Percentiles rank a stretch among this genome's conserved stretches.
Evolutionary conservation across 192 early-diverging fungal species (phyloP).

Genomic region (Funneliformis geosporum): DNA sequence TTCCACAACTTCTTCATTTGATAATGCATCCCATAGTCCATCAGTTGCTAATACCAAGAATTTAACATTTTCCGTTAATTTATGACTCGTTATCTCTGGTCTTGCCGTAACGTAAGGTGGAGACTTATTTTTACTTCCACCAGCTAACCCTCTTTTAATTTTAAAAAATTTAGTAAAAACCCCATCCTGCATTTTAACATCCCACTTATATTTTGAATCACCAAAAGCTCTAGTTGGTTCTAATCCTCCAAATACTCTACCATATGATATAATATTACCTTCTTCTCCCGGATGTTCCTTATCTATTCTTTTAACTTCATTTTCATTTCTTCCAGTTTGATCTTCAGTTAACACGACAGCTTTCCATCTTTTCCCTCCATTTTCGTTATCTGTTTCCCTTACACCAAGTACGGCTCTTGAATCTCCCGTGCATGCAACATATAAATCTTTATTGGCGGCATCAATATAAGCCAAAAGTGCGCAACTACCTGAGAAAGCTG

Average conservation of each 20-base stretch:
- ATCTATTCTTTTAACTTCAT: constrained; percentile 55
- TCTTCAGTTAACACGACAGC: constrained; percentile 62
- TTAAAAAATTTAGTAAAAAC: constrained; percentile 52
- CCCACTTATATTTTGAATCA: constrained; percentile 69
- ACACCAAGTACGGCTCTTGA: constrained; percentile 53
- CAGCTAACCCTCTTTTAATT: constrained; percentile 49
- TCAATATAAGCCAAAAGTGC: constrained; percentile 58
- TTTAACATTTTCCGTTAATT: constrained; percentile 59
- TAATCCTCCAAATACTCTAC: constrained; percentile 65
- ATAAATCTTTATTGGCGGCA: constrained; percentile 45
- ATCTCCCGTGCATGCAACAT: constrained; percentile 57
- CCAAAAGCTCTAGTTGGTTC: constrained; percentile 66
- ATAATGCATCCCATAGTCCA: constrained; percentile 80
- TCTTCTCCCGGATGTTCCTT: constrained; percentile 77
- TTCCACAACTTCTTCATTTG: constrained; percentile 60
- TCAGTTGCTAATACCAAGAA: constrained; percentile 83
- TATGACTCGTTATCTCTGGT: constrained; percentile 66
- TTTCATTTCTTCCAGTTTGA: constrained; percentile 57
- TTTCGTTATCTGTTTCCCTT: constrained; percentile 30
- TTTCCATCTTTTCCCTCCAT: constrained; percentile 39
- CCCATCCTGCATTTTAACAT: constrained; percentile 57
- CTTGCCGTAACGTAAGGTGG: constrained; percentile 78
- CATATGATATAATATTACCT: constrained; percentile 50
- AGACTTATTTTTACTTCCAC: constrained; percentile 50
- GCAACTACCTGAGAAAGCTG: constrained; percentile 54